Conservation (phyloP, 441 rosid species). For the Monsonia emarginata region DNA sequence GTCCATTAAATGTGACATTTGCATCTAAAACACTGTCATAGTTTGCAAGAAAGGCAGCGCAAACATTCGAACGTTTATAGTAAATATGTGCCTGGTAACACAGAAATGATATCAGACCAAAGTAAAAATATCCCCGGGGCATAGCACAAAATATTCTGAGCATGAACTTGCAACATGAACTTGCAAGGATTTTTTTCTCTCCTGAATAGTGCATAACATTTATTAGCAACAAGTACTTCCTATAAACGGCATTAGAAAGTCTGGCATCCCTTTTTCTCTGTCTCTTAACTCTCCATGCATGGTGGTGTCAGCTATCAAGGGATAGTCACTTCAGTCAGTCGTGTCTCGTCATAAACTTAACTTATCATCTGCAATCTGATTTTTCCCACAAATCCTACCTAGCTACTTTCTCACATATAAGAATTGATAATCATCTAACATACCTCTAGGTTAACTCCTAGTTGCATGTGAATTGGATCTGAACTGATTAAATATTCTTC, state of each 20-base stretch:
- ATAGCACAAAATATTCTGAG: no score
- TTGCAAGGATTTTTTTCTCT: no score
- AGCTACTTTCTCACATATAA: not conserved
- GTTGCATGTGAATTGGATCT: slow-evolving; percentile 33
- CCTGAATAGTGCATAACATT: no score
- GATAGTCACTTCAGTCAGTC: not conserved
- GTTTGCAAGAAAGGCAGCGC: slow-evolving; percentile 62
- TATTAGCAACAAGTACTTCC: no score
- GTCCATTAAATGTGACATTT: slow-evolving; percentile 39
- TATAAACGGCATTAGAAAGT: no score
- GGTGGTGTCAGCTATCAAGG: no score
- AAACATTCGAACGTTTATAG: slow-evolving; percentile 38
- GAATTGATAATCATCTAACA: not conserved
- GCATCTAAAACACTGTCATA: slow-evolving; percentile 38
- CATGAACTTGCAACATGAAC: no score
- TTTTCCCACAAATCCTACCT: not conserved
- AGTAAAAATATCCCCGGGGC: no score
- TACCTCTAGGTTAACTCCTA: slow-evolving; percentile 50
- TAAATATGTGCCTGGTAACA: slow-evolving; percentile 48
- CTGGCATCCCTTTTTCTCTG: no score
- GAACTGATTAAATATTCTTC: slow-evolving; percentile 48
- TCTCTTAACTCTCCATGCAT: no score
- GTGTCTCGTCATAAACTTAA: not conserved
- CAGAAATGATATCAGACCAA: not conserved
- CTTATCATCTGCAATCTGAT: not conserved